Conservation (phyloP, 805 yeast genomes). For the Candida easanensis region DNA sequence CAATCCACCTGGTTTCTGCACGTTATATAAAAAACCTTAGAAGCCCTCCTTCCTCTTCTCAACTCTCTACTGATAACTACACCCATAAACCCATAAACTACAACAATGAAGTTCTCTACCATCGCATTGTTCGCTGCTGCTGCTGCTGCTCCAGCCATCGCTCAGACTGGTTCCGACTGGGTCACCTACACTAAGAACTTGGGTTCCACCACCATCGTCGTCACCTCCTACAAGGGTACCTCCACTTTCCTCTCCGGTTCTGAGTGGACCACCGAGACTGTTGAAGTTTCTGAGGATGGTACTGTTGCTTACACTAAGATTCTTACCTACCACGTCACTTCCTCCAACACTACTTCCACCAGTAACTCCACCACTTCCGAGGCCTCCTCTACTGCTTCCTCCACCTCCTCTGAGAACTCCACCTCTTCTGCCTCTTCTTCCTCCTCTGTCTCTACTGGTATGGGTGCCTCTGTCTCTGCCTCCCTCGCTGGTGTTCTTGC, state of each 20-base stretch:
- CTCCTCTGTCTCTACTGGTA: neutral
- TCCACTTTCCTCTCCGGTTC: constrained; percentile 2
- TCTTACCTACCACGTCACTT: neutral
- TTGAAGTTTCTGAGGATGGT: constrained; percentile 3
- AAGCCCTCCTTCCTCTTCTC: neutral
- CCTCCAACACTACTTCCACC: neutral
- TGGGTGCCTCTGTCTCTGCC: constrained; percentile 1
- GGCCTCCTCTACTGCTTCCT: neutral
- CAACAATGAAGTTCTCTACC: constrained; percentile 6
- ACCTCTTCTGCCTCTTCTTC: neutral
- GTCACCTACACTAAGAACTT: neutral
- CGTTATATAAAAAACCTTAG: neutral
- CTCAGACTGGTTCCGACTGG: constrained; percentile 24
- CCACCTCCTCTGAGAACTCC: neutral
- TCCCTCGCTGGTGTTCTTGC: constrained; percentile 6
- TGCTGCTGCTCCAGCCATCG: constrained; percentile 19
- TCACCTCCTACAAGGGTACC: constrained; percentile 6
- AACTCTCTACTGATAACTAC: too few relatives aligned
- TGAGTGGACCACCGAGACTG: constrained; percentile 2
- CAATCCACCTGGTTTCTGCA: neutral
- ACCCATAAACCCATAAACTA: too few relatives aligned
- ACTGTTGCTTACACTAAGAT: constrained; percentile 3
- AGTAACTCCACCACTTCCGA: neutral
- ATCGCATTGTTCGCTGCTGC: constrained; percentile 5
- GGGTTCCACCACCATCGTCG: constrained; percentile 3